A percentile compares a stretch with the other conserved stretches of the same genome.
Evolutionary conservation across 345 rosid genomes (phyloP).

Genomic region (Clarkia xantiana): DNA sequence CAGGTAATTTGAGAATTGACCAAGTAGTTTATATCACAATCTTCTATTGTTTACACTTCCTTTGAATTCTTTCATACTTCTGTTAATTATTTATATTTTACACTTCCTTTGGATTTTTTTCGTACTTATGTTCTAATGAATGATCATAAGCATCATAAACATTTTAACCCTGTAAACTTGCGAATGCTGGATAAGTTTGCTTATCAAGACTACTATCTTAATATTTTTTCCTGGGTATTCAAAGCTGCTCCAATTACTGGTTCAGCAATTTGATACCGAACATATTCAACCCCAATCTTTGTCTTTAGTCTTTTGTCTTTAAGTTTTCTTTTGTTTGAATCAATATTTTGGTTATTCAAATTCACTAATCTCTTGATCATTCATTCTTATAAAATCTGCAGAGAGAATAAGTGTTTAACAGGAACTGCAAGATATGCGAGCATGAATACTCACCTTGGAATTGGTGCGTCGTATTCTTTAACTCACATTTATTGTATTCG

Average conservation of each 20-base stretch:
- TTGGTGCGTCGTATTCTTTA: constrained; percentile 32
- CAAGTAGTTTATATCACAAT: background rate
- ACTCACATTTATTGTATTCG: background rate
- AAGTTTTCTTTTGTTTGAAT: background rate
- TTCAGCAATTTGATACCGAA: too few relatives aligned
- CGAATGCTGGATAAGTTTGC: too few relatives aligned
- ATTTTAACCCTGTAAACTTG: too few relatives aligned
- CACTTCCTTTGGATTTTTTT: too few relatives aligned
- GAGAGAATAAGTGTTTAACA: constrained; percentile 91
- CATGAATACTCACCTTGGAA: constrained; percentile 98
- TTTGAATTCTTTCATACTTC: too few relatives aligned
- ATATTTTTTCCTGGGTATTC: background rate
- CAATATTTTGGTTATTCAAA: background rate
- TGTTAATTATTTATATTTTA: too few relatives aligned
- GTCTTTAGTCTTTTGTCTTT: too few relatives aligned
- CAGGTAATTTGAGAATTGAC: constrained; percentile 24
- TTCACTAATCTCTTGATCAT: constrained; percentile 3
- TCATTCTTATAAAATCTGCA: constrained; percentile 20
- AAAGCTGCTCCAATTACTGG: too few relatives aligned
- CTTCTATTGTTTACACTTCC: too few relatives aligned
- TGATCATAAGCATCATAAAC: too few relatives aligned
- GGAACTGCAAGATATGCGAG: constrained; percentile 99
- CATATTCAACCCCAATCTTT: too few relatives aligned
- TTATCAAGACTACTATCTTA: background rate
- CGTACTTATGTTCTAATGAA: too few relatives aligned